phyloP scores from a whole-genome alignment of 2,329 filamentous ascomycete genomes.

The Xylariaceae sp. region DNA sequence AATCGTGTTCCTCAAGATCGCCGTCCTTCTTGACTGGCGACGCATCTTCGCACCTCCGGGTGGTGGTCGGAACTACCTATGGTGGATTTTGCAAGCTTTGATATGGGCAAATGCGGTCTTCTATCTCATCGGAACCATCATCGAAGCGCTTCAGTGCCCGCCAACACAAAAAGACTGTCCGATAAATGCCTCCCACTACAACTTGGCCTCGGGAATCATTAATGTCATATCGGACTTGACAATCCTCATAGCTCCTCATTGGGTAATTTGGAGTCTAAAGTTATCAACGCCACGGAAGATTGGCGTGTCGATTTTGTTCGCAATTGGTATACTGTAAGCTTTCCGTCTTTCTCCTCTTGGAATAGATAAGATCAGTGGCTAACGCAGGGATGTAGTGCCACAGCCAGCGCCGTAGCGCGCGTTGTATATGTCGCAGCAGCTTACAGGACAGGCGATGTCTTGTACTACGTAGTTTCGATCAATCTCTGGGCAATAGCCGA shows the following conservation, averaged over 20 bases:
- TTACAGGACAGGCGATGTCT: constrained; percentile 8
- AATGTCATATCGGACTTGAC: constrained; percentile 18
- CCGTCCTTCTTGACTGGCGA: constrained; percentile 14
- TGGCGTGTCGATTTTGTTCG: constrained; percentile 14
- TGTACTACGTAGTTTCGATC: constrained; percentile 10
- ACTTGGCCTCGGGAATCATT: constrained; percentile 14
- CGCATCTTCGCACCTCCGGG: constrained; percentile 10
- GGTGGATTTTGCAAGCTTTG: constrained; percentile 6
- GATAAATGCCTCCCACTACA: constrained; percentile 14
- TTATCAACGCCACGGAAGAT: constrained; percentile 10
- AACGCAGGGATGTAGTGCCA: constrained; percentile 6
- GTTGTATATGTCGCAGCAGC: constrained; percentile 7
- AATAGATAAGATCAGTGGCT: neutral
- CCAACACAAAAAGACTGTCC: constrained; percentile 11
- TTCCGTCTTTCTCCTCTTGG: neutral
- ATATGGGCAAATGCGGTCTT: constrained; percentile 14
- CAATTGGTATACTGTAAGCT: constrained; percentile 16
- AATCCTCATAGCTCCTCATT: constrained; percentile 15
- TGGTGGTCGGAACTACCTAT: constrained; percentile 6
- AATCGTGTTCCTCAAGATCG: constrained; percentile 15
- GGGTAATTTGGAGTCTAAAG: constrained; percentile 18
- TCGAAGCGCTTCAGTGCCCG: constrained; percentile 16
- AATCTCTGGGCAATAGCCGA: constrained; percentile 17
- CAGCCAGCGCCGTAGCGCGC: constrained; percentile 12
- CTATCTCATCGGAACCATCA: constrained; percentile 16